Base-by-base conservation (phyloP, 2,329 filamentous ascomycete genomes). In the Aspergillus sclerotialis region DNA sequence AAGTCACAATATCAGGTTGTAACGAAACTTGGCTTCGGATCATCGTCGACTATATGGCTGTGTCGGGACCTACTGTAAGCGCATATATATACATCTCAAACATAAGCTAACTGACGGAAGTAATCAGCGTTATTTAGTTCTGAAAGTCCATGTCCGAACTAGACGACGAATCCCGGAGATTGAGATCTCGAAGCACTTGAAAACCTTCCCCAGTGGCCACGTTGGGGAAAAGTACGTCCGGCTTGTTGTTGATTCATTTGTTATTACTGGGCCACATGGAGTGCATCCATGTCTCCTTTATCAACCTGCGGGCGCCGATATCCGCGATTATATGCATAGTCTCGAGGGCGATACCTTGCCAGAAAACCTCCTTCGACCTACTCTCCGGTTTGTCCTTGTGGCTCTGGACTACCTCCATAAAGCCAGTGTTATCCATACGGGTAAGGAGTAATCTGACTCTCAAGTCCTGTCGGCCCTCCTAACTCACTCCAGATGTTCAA, bases 401-500 rank as follows among this genome's bases (percentile, higher is more conserved):
- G 88, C 88, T 17, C 86, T 95, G 45, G 75, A 90, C 66, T 94
- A 93, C 56, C 77, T 95, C 17, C 89, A 94, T 65, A 67, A 79
- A 52, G 89, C 88, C 58, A 85, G 90, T 52, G 84, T 50, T 8
- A 41, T 51, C 12, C 46, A 53, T 48, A 53, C 48, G 3, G 49
- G 49, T 52, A 18, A 35, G 35, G 13, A 21, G 32, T 21, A n/a
- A 16, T 14, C 21, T 13, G 13, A 14, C 5, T n/a, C 26, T 30
- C 13, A 13, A 12, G 13, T 26, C 5, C 7, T 2, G 8, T 34
- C 9, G 9, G 2, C 13, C 12, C 16, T 23, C 14, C 27, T 28
- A 28, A 27, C 27, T 21, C 9, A 25, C 36, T 13, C 30, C 29
- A 60, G 56, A 57, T 43, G 59, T 68, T 23, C 61, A 61, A 36